These are phyloP conservation scores for Wallacemonas sp. DNA, from an alignment of 208 protist genomes.

Conservation along the genomic window DNA sequence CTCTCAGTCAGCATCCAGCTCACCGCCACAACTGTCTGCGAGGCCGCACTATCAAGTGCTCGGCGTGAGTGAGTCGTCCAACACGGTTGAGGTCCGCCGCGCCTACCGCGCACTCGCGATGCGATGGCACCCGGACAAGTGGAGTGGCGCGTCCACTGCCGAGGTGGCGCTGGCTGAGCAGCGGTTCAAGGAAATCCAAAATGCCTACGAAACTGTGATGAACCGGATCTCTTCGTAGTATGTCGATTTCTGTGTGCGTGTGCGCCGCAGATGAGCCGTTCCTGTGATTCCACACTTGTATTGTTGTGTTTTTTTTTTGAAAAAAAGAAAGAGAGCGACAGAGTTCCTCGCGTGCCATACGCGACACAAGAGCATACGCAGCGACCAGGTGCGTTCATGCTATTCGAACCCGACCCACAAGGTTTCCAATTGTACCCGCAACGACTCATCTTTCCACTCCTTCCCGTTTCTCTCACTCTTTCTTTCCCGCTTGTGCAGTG, in stretches of 20 bases:
- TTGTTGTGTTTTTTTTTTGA: too few relatives aligned
- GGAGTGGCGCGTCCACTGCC: conserved; percentile 37
- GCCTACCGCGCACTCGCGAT: conserved; percentile 67
- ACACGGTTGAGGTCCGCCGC: conserved; percentile 4
- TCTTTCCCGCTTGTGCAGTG: background rate
- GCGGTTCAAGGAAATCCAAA: conserved; percentile 64
- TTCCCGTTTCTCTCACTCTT: background rate
- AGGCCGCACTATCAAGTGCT: background rate
- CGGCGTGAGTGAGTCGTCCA: conserved; percentile 22
- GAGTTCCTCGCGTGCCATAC: too few relatives aligned
- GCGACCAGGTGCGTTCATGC: too few relatives aligned
- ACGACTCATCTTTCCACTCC: background rate
- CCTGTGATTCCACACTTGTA: too few relatives aligned
- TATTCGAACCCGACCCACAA: background rate
- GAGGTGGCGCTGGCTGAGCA: conserved; percentile 48
- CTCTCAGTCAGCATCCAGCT: background rate
- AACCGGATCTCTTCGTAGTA: conserved; percentile 21
- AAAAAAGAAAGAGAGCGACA: too few relatives aligned
- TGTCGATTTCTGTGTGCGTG: too few relatives aligned
- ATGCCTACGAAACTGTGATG: conserved; percentile 74
- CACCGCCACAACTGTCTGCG: background rate
- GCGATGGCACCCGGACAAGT: conserved; percentile 78
- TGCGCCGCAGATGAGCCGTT: too few relatives aligned
- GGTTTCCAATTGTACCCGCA: background rate
- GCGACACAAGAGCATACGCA: too few relatives aligned